Evolutionary conservation across 371 early-diverging fungal species (phyloP), one percentile per base, ranked within the genome.

Genomic region (Mucor ambiguus): DNA sequence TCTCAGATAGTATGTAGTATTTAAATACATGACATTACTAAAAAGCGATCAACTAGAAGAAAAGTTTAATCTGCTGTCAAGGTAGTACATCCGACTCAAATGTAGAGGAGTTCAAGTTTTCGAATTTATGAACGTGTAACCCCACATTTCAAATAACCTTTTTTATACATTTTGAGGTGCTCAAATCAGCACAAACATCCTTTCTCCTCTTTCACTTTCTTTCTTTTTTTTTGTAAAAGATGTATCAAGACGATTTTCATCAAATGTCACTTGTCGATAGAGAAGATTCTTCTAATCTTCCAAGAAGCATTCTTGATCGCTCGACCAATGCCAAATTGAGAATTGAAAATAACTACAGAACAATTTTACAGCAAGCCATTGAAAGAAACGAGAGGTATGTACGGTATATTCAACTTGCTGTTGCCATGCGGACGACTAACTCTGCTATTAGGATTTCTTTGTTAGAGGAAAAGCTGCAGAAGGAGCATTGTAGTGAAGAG

Each of bases 401-500:
- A 22, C 32, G 4, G 5, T 1, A 58, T 2, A 37, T 14, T 6
- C 10, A 3, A 61, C 33, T 12, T 14, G 16, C 2, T 46, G 10
- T 46, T 30, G 6, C 49, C 26, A 11, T 41, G 18, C 10, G 1
- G 18, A 1, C 16, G 18, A 41, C 41, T 41, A 41, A 41, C 2
- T 4, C 41, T 41, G 18, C 6, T 18, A 11, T 4, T 41, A 41
- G 41, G 18, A 41, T 28, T 9, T 60, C 32, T 18, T 46, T 43
- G 11, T 24, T 30, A 90, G 96, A 70, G 87, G 93, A 86, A 44
- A 86, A 83, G 46, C 73, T 97, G 20, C 74, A 80, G 61, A 77
- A 79, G 4, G 96, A 96, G 64, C 80, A 83, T 44, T 90, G 95
- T 68, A 90, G 92, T 28, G 94, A 92, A 35, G 97, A 96, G 73